Percentiles rank a stretch among this genome's conserved stretches.
Conservation (phyloP, 2,329 filamentous ascomycete species). For the Fusarium continuum region DNA sequence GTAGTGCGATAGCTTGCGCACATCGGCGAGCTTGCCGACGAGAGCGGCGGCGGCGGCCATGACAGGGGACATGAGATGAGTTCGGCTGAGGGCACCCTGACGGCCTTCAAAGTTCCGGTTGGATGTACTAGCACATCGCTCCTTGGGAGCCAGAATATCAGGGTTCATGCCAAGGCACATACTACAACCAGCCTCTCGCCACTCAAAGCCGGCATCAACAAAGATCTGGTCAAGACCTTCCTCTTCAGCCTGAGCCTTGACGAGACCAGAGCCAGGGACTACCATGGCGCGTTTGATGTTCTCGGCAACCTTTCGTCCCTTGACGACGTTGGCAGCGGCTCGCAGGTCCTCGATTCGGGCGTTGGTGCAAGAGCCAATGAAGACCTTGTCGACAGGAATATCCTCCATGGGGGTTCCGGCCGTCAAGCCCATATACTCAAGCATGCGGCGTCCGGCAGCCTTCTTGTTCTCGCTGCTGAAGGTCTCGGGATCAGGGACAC, state of each 20-base stretch:
- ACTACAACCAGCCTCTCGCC: constrained; percentile 97
- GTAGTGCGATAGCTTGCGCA: constrained; percentile 78
- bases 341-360: constrained; percentile 95
- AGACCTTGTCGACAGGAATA: constrained; percentile 93
- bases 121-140: constrained; percentile 93
- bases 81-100: constrained; percentile 89
- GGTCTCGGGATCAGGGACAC: constrained; percentile 89
- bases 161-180: constrained; percentile 99
- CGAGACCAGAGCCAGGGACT: constrained; percentile 92
- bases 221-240: constrained; percentile 97
- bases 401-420: constrained; percentile 91
- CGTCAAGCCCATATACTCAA: constrained; percentile 96
- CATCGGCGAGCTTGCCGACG: constrained; percentile 89
- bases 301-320: constrained; percentile 84
- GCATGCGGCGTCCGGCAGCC: constrained; percentile 77
- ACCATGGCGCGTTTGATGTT: constrained; percentile 97
- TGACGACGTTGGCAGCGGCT: constrained; percentile 83
- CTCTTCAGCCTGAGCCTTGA: constrained; percentile 89
- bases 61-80: constrained; percentile 95
- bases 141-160: constrained; percentile 90
- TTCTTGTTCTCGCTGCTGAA: constrained; percentile 85
- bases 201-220: constrained; percentile 90
- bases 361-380: constrained; percentile 98
- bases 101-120: constrained; percentile 98
- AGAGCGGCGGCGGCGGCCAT: constrained; percentile 95